Evolutionary conservation across 208 protist species (phyloP), one percentile per base, ranked within the genome.

Genomic region (Crithidia acanthocephali): DNA sequence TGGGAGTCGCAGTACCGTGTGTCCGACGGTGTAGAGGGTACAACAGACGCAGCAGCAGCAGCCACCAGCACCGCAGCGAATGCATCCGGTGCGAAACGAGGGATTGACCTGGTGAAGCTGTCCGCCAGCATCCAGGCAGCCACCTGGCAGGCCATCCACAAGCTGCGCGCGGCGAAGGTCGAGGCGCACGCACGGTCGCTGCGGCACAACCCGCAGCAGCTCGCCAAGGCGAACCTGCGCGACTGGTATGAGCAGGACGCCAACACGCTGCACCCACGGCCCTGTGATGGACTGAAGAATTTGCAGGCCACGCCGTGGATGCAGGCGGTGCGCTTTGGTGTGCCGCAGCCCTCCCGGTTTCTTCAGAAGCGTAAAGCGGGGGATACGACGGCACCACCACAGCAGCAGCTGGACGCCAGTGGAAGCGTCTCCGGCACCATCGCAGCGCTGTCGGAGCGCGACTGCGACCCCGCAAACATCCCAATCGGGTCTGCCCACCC

Each of bases 211-310:
- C 66, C 72, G 18, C 80, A 85, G 56, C 35, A 87, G 45, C 83
- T 63, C 13, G 67, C 82, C 1, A 37, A 76, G 23, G 85, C 70
- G 7, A 52, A 61, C 10, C 69, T 93, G 60, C 76, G 72, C 16
- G 75, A 89, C 56, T 96, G 92, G 92, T 94, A 93, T 60, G 86
- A 90, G 67, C 76, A 92, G 22, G 89, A 96, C 76, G 86, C 86
- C 2, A 85, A 77, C 47, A 84, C 86, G 45, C 58, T 95, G 40
- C 80, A 72, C 18, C 91, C 91, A 7, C 74, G 79, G 0, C 76
- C 85, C 0, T 87, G 72, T 28, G 77, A 93, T 40, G 88, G 78
- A 11, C 67, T 94, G 7, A 85, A 78, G 59, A 53, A 83, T 27
- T 81, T 94, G 40, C 37, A 69, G 22, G 87, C 81, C 6, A 94